Conservation (phyloP, 768 basidiomycete genomes). For the Psilocybe azurescens region DNA sequence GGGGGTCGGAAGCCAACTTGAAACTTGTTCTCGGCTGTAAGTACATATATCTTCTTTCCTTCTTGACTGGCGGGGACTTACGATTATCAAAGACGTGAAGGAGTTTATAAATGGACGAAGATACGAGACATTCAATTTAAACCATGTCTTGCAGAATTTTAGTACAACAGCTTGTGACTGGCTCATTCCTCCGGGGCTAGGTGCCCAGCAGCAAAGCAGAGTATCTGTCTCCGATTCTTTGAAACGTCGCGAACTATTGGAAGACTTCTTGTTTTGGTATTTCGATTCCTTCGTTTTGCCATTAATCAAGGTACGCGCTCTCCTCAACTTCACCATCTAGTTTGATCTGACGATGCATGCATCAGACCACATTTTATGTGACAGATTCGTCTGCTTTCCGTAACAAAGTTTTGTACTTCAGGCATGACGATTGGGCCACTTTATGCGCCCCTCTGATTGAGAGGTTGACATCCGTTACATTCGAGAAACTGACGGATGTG, state of each 20-base stretch:
- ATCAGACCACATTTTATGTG: slow-evolving; percentile 89
- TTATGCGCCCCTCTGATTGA: slow-evolving; percentile 84
- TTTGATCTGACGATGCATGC: neutral
- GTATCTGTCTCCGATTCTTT: slow-evolving; percentile 68
- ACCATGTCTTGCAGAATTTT: slow-evolving; percentile 78
- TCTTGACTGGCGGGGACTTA: neutral
- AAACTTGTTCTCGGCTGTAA: slow-evolving; percentile 61
- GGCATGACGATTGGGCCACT: slow-evolving; percentile 91
- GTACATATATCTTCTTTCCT: slow-evolving; percentile 21
- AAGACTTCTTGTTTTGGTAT: slow-evolving; percentile 95
- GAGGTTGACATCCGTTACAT: slow-evolving; percentile 72
- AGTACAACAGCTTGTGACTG: slow-evolving; percentile 79
- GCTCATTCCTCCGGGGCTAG: slow-evolving; percentile 57
- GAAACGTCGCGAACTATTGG: slow-evolving; percentile 81
- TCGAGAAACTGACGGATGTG: slow-evolving; percentile 74
- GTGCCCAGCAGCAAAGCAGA: slow-evolving; percentile 45
- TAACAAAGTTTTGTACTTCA: slow-evolving; percentile 87
- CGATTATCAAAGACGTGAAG: slow-evolving; percentile 60
- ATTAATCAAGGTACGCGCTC: slow-evolving; percentile 67
- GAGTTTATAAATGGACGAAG: slow-evolving; percentile 76
- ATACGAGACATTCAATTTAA: slow-evolving; percentile 82
- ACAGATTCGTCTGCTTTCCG: slow-evolving; percentile 90
- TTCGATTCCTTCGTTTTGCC: slow-evolving; percentile 86
- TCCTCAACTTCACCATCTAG: too few relatives aligned
- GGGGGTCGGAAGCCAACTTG: slow-evolving; percentile 78